Evolutionary conservation across 2,329 filamentous ascomycete genomes (phyloP), one percentile per base, ranked within the genome.

Genomic region (Sordariomycetes sp.): DNA sequence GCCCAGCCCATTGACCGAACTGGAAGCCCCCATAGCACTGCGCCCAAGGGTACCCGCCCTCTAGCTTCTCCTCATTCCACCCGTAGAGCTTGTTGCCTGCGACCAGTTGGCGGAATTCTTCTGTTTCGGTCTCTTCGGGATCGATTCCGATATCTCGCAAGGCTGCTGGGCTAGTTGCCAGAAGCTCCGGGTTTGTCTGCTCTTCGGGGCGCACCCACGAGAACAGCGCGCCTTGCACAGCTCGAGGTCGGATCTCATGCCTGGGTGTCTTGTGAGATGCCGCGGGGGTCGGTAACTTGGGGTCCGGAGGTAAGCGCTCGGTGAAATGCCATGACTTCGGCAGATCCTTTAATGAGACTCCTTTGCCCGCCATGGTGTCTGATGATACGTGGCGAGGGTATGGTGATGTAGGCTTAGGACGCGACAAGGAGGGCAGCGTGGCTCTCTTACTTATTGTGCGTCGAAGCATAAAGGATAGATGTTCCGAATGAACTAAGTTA

Each of bases 1-100:
- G 92, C 6, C 92, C 88, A 4, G 92, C 92, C 90, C 90, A 98
- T 44, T 83, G 78, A 6, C 92, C 92, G 53, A 80, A 78, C 51
- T 79, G 70, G 50, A 72, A 77, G 37, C 90, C 90, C 37, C 92
- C 92, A 55, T 98, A 98, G 62, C 92, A 96, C 61, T 98, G 92
- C 21, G 92, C 88, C 92, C 92, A 98, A 0, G 92, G 90, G 54
- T 98, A 98, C 28, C 92, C 78, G 15, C 83, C 82, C 38, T 76
- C 63, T 17, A 63, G 54, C 43, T 66, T 69, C 38, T 77, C 70
- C 38, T 82, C 73, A 42, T 86, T 73, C 75, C 82, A 84, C 32
- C 87, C 90, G 36, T 83, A 75, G 11, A 95, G 71, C 50, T 77
- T 79, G 53, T 92, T 94, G 3, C 92, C 92, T 0, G 84, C 77